phyloP scores from a whole-genome alignment of 306 rosid genomes.

The Castanea crenata region DNA sequence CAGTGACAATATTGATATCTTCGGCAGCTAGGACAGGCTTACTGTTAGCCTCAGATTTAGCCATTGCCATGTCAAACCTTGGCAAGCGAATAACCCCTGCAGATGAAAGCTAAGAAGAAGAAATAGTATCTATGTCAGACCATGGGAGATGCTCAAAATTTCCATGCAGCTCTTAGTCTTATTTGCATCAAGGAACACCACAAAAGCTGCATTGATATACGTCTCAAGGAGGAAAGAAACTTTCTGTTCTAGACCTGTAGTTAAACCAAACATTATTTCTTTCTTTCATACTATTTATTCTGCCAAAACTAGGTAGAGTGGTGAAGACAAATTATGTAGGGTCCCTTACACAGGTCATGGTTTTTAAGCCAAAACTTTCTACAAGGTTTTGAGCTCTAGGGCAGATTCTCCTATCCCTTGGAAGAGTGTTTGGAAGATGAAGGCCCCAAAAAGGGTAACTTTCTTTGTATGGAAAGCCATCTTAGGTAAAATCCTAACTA shows the following conservation, averaged over 20 bases:
- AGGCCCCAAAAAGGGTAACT: too few species aligned
- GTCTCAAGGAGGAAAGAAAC: neutral
- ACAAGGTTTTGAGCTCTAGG: too few species aligned
- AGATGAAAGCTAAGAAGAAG: slow-evolving; percentile 75
- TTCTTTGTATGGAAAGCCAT: too few species aligned
- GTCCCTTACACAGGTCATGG: too few species aligned
- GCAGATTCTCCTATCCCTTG: too few species aligned
- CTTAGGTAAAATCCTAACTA: too few species aligned
- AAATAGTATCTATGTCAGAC: slow-evolving; percentile 35
- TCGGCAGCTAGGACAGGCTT: slow-evolving; percentile 89
- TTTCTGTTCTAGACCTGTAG: neutral
- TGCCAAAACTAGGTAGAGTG: too few species aligned
- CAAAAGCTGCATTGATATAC: slow-evolving; percentile 23
- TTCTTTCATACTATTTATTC: too few species aligned
- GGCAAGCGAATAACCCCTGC: slow-evolving; percentile 93
- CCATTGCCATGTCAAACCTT: slow-evolving; percentile 93
- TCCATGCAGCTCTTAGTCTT: slow-evolving; percentile 13
- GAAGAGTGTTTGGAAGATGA: too few species aligned
- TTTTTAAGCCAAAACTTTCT: too few species aligned
- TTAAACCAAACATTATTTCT: neutral
- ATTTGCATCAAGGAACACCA: slow-evolving; percentile 14
- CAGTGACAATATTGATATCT: slow-evolving; percentile 80
- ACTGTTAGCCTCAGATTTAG: slow-evolving; percentile 85
- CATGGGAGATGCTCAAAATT: slow-evolving; percentile 9
- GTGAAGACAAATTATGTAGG: too few species aligned